Conservation (phyloP, 139 green algal genomes). For the Coelastrella sp. region DNA sequence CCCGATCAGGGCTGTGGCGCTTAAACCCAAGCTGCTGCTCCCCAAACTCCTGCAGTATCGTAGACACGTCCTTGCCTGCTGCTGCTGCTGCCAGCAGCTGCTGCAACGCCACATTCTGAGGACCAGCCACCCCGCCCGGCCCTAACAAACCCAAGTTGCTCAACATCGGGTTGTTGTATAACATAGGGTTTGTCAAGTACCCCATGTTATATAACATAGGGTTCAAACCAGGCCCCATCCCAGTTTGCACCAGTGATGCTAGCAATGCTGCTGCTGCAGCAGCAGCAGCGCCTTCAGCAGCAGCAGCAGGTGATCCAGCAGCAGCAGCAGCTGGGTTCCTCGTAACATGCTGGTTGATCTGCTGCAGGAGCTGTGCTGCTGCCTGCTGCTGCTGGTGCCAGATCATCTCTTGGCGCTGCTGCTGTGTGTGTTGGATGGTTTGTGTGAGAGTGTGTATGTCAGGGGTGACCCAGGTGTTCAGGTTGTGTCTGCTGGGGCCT, state of each 20-base stretch:
- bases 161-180: background rate
- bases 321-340: constrained; percentile 11
- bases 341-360: background rate
- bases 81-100: constrained; percentile 18
- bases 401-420: constrained; percentile 9
- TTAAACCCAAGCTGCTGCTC: background rate
- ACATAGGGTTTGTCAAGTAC: too few relatives aligned
- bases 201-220: too few relatives aligned
- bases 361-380: constrained; percentile 45
- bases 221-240: background rate
- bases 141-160: background rate
- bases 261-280: constrained; percentile 9
- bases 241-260: background rate
- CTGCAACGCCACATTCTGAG: background rate
- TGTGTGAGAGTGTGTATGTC: background rate
- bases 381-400: constrained; percentile 42
- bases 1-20: background rate
- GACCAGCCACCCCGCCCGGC: background rate
- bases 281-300: background rate
- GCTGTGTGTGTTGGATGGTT: constrained; percentile 16
- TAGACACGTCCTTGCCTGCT: background rate
- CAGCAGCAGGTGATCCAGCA: background rate
- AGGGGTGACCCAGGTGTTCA: background rate
- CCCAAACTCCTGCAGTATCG: background rate
- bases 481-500: background rate